phyloP scores from a whole-genome alignment of 1,284 basidiomycete species.

The Trametes polyzona region DNA sequence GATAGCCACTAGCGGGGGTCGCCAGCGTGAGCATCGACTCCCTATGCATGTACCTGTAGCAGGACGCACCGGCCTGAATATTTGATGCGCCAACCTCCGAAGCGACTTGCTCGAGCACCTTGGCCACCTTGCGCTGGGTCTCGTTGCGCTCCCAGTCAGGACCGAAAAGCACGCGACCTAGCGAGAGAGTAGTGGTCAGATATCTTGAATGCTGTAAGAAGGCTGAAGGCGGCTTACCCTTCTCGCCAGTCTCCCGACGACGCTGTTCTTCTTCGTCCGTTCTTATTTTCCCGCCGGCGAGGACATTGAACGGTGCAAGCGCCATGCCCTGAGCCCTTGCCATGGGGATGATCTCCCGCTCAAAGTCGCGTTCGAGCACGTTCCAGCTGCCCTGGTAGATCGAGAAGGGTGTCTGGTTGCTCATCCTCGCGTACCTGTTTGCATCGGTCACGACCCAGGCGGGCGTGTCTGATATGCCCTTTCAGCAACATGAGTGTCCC shows the following conservation, averaged over 20 bases:
- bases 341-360: not conserved
- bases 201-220: too few species aligned
- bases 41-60: too few species aligned
- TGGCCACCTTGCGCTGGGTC: slow-evolving; percentile 24
- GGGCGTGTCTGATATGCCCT: slow-evolving; percentile 50
- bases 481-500: slow-evolving; percentile 5
- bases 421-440: slow-evolving; percentile 52
- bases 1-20: not conserved
- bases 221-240: too few species aligned
- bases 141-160: slow-evolving; percentile 28
- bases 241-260: slow-evolving; percentile 23
- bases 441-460: slow-evolving; percentile 57
- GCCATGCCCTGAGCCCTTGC: not conserved
- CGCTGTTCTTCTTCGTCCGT: slow-evolving; percentile 32
- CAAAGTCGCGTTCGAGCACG: slow-evolving; percentile 33
- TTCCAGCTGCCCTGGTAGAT: slow-evolving; percentile 62
- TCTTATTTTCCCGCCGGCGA: slow-evolving; percentile 30
- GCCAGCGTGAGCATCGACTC: too few species aligned
- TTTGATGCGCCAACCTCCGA: slow-evolving; percentile 26
- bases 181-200: too few species aligned
- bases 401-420: slow-evolving; percentile 53
- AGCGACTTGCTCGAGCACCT: slow-evolving; percentile 29
- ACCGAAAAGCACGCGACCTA: slow-evolving; percentile 13
- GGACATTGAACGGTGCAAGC: not conserved
- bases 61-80: slow-evolving; percentile 41